Conservation (phyloP, 2,329 filamentous ascomycete genomes). For the Dothistroma pini region DNA sequence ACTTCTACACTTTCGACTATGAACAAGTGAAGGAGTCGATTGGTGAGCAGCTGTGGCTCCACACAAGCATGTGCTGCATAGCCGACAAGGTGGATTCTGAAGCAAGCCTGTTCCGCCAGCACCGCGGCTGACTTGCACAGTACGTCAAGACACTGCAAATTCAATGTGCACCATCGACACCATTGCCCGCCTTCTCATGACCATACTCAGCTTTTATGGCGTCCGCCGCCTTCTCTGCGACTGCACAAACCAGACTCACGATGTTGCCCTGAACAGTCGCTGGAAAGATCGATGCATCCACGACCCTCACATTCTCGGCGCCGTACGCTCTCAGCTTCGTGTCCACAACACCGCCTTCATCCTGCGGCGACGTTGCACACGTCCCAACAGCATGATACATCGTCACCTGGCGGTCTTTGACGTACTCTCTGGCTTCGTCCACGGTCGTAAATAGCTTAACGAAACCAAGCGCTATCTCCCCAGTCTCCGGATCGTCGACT, state of each 20-base stretch:
- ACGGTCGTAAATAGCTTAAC: neutral
- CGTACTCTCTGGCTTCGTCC: neutral
- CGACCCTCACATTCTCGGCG: conserved; percentile 20
- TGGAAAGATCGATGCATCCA: conserved; percentile 28
- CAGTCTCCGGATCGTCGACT: neutral
- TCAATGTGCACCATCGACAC: neutral
- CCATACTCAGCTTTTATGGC: neutral
- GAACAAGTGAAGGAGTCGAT: too few relatives aligned
- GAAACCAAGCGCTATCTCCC: neutral
- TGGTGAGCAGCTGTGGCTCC: too few relatives aligned
- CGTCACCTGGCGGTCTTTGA: conserved; percentile 10
- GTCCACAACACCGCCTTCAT: conserved; percentile 26
- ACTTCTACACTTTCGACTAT: too few relatives aligned
- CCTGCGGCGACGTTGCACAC: conserved; percentile 21
- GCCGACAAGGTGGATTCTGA: too few relatives aligned
- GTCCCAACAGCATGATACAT: conserved; percentile 26
- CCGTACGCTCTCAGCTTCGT: conserved; percentile 23
- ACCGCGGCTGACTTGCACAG: too few relatives aligned
- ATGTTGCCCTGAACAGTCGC: conserved; percentile 6
- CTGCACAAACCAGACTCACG: conserved; percentile 1
- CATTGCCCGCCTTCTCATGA: neutral
- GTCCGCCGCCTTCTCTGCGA: conserved; percentile 8
- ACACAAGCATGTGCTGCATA: too few relatives aligned
- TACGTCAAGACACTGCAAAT: neutral
- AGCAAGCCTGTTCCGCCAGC: too few relatives aligned